phyloP scores from a whole-genome alignment of 2,329 filamentous ascomycete genomes.

The Fusarium cyanostomum region DNA sequence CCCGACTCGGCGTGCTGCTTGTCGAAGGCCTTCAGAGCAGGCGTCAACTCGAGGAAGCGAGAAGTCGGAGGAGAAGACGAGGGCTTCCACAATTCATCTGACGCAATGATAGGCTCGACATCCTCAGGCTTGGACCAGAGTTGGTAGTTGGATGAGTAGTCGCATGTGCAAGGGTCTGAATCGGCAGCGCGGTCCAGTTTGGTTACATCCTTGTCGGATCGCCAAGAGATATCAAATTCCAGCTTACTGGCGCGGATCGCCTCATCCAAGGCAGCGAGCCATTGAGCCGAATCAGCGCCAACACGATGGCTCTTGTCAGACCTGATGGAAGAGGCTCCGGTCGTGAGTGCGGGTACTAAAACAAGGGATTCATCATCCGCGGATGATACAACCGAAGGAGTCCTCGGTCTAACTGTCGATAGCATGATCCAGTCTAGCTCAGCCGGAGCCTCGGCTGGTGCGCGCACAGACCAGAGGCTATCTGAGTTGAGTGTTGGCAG shows the following conservation, averaged over 20 bases:
- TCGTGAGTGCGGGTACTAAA: conserved; percentile 25
- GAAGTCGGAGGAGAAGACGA: conserved; percentile 12
- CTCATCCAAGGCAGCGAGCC: conserved; percentile 52
- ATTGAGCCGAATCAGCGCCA: conserved; percentile 45
- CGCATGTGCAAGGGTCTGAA: conserved; percentile 12
- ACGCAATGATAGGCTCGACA: conserved; percentile 7
- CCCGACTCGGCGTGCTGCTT: conserved; percentile 31
- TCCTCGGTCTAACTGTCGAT: conserved; percentile 34
- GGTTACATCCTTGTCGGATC: conserved; percentile 21
- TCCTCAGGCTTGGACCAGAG: conserved; percentile 38
- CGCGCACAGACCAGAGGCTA: conserved; percentile 48
- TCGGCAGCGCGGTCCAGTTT: conserved; percentile 13
- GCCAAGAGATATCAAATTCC: neutral
- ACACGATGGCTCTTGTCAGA: conserved; percentile 31
- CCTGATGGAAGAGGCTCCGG: conserved; percentile 36
- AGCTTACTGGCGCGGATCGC: conserved; percentile 28
- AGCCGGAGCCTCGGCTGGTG: conserved; percentile 21
- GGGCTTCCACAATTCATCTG: conserved; percentile 39
- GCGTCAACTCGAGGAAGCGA: conserved; percentile 34
- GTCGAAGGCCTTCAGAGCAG: conserved; percentile 31
- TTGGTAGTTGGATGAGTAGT: conserved; percentile 32
- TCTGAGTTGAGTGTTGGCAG: conserved; percentile 47
- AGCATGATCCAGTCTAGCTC: conserved; percentile 36
- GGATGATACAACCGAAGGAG: conserved; percentile 34
- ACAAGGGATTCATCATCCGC: conserved; percentile 24